A percentile compares a stretch with the other conserved stretches of the same genome.
phyloP scores from a whole-genome alignment of 495 filamentous ascomycete genomes.

The Podospora appendiculata region DNA sequence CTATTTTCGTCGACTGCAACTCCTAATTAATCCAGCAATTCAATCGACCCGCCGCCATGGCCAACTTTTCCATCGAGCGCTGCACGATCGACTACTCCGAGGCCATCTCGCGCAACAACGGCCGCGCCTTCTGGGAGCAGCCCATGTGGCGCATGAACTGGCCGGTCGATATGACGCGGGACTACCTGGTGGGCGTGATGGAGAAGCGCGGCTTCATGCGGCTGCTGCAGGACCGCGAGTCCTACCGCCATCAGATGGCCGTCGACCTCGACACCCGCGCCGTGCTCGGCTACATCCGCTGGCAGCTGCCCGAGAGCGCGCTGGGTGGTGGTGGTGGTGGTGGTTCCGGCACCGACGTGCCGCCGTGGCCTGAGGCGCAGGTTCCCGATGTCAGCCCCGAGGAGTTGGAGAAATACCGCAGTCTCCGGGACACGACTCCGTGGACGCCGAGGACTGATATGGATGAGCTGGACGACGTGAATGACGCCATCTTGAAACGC shows the following conservation, averaged over 20 bases:
- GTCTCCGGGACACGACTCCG: not conserved
- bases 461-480: not conserved
- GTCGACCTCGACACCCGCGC: not conserved
- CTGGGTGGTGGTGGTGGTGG: too few species aligned
- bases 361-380: not conserved
- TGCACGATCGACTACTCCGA: not conserved
- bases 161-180: not conserved
- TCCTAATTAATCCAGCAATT: too few species aligned
- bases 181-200: not conserved
- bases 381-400: not conserved
- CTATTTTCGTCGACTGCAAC: too few species aligned
- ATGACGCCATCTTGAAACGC: not conserved
- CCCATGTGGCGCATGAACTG: not conserved
- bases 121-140: not conserved
- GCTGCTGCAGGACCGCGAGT: not conserved
- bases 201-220: not conserved
- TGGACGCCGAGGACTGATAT: not conserved
- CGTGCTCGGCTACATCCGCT: not conserved
- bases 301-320: not conserved
- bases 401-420: not conserved
- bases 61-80: not conserved
- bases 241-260: constrained; percentile 1
- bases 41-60: too few species aligned
- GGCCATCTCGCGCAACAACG: constrained; percentile 1
- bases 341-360: not conserved